A percentile compares a stretch with the other conserved stretches of the same genome.
Conservation (phyloP, 768 basidiomycete species). For the Hygrocybe coccinea region DNA sequence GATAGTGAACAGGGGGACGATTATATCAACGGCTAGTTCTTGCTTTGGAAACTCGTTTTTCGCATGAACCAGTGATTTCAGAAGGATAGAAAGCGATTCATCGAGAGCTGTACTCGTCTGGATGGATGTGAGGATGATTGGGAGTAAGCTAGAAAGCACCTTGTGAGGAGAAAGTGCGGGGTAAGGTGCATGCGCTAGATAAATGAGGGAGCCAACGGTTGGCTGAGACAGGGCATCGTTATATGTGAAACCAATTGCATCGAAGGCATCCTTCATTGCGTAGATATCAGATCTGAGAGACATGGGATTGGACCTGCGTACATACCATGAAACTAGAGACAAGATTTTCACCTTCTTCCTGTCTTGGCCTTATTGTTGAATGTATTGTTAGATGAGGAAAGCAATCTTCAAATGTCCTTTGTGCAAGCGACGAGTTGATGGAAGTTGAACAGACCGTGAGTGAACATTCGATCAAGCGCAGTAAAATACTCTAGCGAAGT, state of each 20-base stretch:
- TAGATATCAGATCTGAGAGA: constrained; percentile 2
- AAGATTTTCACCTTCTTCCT: constrained; percentile 38
- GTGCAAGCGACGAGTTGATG: constrained; percentile 43
- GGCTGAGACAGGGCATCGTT: constrained; percentile 15
- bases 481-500: constrained; percentile 22
- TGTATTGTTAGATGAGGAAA: constrained; percentile 43
- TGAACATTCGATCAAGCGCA: constrained; percentile 33
- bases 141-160: constrained; percentile 33
- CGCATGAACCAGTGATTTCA: constrained; percentile 32
- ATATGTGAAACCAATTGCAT: constrained; percentile 26
- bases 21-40: constrained; percentile 40
- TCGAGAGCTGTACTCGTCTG: constrained; percentile 53
- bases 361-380: constrained; percentile 28
- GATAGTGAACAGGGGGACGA: constrained; percentile 44
- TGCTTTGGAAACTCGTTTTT: constrained; percentile 13
- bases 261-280: constrained; percentile 32
- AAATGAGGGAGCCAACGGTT: constrained; percentile 33
- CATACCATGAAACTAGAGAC: constrained; percentile 40
- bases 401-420: constrained; percentile 39
- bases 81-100: constrained; percentile 55
- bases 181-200: constrained; percentile 33
- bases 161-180: constrained; percentile 12
- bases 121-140: constrained; percentile 44
- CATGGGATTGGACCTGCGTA: constrained; percentile 6
- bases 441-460: constrained; percentile 33